These are phyloP conservation scores for Trichosporon coremiiforme DNA, from an alignment of 1,284 basidiomycete species.

Conservation along the genomic window DNA sequence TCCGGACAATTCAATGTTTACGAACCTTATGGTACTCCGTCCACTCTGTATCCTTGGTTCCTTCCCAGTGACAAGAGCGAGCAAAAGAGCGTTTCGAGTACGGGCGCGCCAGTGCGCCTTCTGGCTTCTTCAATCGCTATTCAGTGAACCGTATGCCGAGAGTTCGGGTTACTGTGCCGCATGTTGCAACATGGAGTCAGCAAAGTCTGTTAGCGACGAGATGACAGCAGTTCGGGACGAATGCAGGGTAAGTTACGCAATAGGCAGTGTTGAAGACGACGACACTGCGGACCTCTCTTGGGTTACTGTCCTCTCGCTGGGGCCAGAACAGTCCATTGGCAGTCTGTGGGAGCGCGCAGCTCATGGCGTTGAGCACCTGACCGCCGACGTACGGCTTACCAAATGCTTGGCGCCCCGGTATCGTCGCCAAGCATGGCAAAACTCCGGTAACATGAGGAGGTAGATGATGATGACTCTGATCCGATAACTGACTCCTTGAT, in stretches of 20 bases:
- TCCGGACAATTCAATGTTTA: not conserved
- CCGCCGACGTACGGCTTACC: not conserved
- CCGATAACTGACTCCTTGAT: not conserved
- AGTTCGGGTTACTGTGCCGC: not conserved
- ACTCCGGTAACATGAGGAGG: not conserved
- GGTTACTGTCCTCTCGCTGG: not conserved
- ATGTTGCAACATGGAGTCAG: not conserved
- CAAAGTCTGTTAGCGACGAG: not conserved
- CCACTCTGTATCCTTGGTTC: not conserved
- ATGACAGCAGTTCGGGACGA: not conserved
- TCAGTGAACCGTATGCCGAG: not conserved
- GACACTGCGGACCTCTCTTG: not conserved
- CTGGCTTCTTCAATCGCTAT: not conserved
- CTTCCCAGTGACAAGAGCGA: not conserved
- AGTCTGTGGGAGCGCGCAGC: not conserved
- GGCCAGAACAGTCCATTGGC: not conserved
- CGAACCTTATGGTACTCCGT: not conserved
- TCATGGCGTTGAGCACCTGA: not conserved
- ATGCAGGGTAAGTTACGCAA: not conserved
- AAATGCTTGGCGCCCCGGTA: not conserved
- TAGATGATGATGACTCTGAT: not conserved
- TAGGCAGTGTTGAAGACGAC: not conserved
- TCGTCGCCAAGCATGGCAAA: not conserved
- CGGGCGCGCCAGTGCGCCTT: not conserved
- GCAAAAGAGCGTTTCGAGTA: not conserved